Conservation (phyloP, 768 basidiomycete genomes). For the Neoboletus magnificus region DNA sequence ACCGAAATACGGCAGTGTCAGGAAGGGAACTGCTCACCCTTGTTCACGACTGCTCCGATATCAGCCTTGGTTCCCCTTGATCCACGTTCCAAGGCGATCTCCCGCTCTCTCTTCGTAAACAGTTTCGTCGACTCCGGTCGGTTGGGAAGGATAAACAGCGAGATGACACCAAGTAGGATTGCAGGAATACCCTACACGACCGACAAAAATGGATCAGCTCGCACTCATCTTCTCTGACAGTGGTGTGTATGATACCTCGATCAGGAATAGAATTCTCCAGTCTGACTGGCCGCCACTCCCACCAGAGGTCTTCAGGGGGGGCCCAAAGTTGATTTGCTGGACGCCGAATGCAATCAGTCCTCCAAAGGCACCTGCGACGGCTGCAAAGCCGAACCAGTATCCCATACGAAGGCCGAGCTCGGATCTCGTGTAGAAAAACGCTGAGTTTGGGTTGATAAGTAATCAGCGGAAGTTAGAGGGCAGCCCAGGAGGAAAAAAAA, state of each 20-base stretch:
- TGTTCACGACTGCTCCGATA: conserved; percentile 59
- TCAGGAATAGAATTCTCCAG: conserved; percentile 54
- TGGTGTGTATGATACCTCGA: conserved; percentile 48
- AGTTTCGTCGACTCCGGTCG: conserved; percentile 67
- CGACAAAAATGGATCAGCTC: neutral
- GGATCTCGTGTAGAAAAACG: conserved; percentile 71
- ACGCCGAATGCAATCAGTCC: conserved; percentile 82
- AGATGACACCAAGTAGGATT: conserved; percentile 56
- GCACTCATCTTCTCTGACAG: neutral
- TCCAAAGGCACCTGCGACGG: conserved; percentile 81
- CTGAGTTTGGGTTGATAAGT: conserved; percentile 34
- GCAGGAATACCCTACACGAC: conserved; percentile 59
- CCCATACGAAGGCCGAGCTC: conserved; percentile 78
- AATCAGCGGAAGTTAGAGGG: neutral
- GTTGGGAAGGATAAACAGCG: conserved; percentile 58
- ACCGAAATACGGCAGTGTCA: neutral
- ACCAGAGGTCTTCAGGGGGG: conserved; percentile 18
- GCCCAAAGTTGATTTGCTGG: conserved; percentile 55
- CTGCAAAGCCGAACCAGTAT: conserved; percentile 83
- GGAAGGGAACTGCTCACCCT: conserved; percentile 36
- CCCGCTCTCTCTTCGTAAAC: conserved; percentile 49
- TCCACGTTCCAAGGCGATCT: conserved; percentile 64
- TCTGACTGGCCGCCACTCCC: conserved; percentile 31
- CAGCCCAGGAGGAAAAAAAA: neutral
- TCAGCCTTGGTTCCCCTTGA: conserved; percentile 66